Percentiles rank a stretch among this genome's conserved stretches.
phyloP scores from a whole-genome alignment of 2,329 filamentous ascomycete genomes.

The Beauveria caledonica region DNA sequence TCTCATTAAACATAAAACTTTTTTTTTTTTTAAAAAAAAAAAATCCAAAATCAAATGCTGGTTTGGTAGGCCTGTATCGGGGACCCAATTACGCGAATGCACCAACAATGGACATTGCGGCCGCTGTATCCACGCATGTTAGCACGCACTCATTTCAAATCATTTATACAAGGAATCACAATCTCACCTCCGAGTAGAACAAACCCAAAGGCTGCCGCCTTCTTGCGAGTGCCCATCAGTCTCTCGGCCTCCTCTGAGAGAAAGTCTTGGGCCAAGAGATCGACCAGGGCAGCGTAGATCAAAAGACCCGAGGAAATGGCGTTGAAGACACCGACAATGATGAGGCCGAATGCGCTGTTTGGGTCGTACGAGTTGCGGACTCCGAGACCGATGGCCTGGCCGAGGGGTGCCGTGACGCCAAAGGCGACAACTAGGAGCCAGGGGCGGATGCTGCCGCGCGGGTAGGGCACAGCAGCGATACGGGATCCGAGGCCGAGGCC shows the following conservation, averaged over 20 bases:
- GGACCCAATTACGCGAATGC: conserved; percentile 30
- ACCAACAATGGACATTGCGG: conserved; percentile 39
- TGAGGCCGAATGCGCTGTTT: conserved; percentile 53
- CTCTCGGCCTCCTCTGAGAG: conserved; percentile 47
- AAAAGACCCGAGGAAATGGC: conserved; percentile 56
- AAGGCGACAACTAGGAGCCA: conserved; percentile 56
- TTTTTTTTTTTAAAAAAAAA: too few relatives aligned
- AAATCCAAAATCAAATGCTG: not conserved
- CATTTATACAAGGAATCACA: too few relatives aligned
- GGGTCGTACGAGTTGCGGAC: conserved; percentile 53
- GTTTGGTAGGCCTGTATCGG: not conserved
- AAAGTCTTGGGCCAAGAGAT: conserved; percentile 58
- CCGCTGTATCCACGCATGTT: conserved; percentile 23
- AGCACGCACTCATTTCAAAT: not conserved
- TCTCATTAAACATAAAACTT: not conserved
- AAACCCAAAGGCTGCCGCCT: conserved; percentile 43
- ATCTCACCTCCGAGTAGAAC: conserved; percentile 42
- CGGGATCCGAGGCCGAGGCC: conserved; percentile 63
- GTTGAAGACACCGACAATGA: conserved; percentile 58
- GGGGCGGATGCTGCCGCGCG: conserved; percentile 45
- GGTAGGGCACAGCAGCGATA: conserved; percentile 58
- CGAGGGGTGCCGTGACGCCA: conserved; percentile 55
- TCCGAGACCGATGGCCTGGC: conserved; percentile 54
- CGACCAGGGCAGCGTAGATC: conserved; percentile 55
- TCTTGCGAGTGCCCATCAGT: conserved; percentile 43